These are phyloP conservation scores for Eragrostis tef DNA, from an alignment of 202 grass and related monocot genomes.

Conservation along the genomic window DNA sequence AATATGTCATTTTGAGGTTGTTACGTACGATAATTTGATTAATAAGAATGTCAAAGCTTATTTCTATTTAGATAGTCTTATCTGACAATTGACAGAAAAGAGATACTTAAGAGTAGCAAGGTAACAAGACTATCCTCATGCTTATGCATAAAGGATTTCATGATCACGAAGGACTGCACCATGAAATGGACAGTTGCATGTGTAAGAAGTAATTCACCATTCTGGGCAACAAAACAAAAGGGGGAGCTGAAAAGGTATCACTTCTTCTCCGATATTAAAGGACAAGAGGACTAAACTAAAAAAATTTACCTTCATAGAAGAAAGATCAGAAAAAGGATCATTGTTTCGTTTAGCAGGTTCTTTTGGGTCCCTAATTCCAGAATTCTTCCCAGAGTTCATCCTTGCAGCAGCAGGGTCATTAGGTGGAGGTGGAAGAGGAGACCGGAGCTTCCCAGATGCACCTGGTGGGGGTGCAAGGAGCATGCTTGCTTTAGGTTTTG, in stretches of 20 bases:
- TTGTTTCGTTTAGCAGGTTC: constrained; percentile 58
- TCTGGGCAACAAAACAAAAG: neutral
- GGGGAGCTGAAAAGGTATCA: neutral
- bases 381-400: constrained; percentile 62
- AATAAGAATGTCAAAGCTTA: constrained; percentile 7
- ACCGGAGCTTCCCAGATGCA: constrained; percentile 74
- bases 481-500: constrained; percentile 63
- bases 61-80: constrained; percentile 15
- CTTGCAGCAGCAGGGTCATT: constrained; percentile 81
- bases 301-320: constrained; percentile 75
- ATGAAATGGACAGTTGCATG: neutral
- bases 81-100: constrained; percentile 7
- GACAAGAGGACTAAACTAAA: constrained; percentile 29
- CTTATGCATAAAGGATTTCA: constrained; percentile 1
- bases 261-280: constrained; percentile 20
- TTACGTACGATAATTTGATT: neutral
- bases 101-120: neutral
- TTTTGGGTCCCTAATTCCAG: constrained; percentile 48
- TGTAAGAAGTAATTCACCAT: neutral
- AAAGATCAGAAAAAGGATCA: constrained; percentile 88
- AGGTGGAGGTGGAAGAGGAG: constrained; percentile 89
- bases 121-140: neutral
- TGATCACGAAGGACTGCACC: neutral
- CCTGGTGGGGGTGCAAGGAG: constrained; percentile 83
- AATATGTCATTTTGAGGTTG: neutral